Percentiles rank a stretch among this genome's conserved stretches.
Conservation (phyloP, 176 grass and related monocot genomes). For the Leersia perrieri region DNA sequence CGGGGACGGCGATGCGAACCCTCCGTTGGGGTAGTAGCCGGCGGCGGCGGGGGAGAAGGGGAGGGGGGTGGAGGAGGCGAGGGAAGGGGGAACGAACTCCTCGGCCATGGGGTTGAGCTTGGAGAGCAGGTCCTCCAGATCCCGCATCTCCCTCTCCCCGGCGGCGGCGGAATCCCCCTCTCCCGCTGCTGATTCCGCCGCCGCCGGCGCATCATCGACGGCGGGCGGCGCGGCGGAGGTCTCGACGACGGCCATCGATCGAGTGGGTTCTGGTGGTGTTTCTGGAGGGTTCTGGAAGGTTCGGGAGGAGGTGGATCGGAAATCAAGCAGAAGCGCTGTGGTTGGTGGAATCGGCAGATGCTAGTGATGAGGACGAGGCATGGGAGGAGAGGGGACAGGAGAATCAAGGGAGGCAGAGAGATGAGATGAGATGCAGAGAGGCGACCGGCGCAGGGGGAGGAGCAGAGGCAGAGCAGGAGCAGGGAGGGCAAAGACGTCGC, state of each 20-base stretch:
- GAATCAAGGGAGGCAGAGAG: background rate
- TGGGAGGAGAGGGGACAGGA: conserved; percentile 13
- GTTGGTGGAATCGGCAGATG: background rate
- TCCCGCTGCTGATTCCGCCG: too few species aligned
- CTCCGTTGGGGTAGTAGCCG: conserved; percentile 52
- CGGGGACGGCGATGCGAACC: conserved; percentile 35
- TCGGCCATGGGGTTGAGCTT: conserved; percentile 99
- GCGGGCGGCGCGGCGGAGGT: conserved; percentile 30
- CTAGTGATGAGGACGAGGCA: conserved; percentile 21
- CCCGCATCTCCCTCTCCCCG: conserved; percentile 83
- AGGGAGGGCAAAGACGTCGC: too few species aligned
- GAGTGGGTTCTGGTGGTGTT: too few species aligned
- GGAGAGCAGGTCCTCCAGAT: conserved; percentile 96
- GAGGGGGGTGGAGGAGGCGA: conserved; percentile 23
- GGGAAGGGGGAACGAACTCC: conserved; percentile 94
- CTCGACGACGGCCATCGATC: conserved; percentile 62
- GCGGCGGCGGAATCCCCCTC: conserved; percentile 34
- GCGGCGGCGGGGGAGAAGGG: background rate
- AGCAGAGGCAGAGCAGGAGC: conserved; percentile 25
- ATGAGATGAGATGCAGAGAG: too few species aligned
- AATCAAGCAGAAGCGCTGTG: background rate
- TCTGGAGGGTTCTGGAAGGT: too few species aligned
- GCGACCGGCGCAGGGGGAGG: conserved; percentile 25
- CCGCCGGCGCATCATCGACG: background rate
- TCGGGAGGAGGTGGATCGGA: conserved; percentile 39